Percentiles rank a stretch among this genome's conserved stretches.
phyloP scores from a whole-genome alignment of 306 rosid species.

The Begonia masoniana region DNA sequence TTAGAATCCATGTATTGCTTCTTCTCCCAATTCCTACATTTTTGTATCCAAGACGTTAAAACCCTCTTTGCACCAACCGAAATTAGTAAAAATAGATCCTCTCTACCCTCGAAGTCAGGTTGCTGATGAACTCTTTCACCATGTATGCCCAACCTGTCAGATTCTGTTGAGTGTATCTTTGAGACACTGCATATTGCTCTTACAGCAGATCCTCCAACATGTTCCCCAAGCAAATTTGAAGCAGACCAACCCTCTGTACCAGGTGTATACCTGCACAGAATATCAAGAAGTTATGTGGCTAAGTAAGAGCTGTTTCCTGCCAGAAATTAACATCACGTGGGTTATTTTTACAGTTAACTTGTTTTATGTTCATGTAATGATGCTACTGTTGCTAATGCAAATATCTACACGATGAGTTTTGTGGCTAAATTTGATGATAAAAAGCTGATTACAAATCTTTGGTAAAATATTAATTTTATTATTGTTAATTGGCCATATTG shows the following conservation, averaged over 20 bases:
- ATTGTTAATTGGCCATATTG: no score
- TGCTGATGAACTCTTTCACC: conserved; percentile 14
- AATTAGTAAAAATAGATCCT: conserved; percentile 50
- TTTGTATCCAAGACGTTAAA: conserved; percentile 80
- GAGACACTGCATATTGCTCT: conserved; percentile 74
- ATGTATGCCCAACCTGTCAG: conserved; percentile 14
- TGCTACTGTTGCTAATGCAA: no score
- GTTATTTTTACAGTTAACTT: no score
- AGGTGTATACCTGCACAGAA: conserved; percentile 52
- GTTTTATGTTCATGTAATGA: no score
- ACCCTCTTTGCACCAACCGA: conserved; percentile 98
- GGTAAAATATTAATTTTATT: no score
- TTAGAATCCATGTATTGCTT: conserved; percentile 19
- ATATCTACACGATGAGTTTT: no score
- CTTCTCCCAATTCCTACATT: conserved; percentile 26
- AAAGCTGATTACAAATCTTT: no score
- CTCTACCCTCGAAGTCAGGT: conserved; percentile 24
- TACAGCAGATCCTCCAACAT: conserved; percentile 98
- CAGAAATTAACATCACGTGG: no score
- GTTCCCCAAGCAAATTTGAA: conserved; percentile 90
- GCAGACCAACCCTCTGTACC: conserved; percentile 55
- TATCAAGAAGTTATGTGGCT: conserved; percentile 11
- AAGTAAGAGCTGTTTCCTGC: neutral
- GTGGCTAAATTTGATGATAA: no score
- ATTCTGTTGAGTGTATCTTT: conserved; percentile 38